Evolutionary conservation across 164 flowering plant species (phyloP), one percentile per base, ranked within the genome.

Genomic region (Cinnamomum chago): DNA sequence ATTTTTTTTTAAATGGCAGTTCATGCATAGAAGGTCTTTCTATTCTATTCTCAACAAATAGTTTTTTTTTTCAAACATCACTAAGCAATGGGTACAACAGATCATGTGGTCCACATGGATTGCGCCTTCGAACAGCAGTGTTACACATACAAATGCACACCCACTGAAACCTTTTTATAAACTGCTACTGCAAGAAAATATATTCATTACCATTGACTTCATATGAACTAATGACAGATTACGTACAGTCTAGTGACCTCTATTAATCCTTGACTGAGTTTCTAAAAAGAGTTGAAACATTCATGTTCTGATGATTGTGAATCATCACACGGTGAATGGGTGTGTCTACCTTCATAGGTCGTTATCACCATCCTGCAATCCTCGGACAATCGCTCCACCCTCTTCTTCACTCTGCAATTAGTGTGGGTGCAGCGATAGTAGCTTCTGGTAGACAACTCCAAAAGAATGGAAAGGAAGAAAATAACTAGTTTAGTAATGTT

Each of bases 361-460:
- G 97, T 92, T 72, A 92, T 92, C 23, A 92, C 97, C 92, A 89
- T 90, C 52, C 92, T 77, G 76, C 91, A 88, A 79, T 92, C 97
- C 62, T 92, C 92, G 4, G 97, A 90, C 40, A 89, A 73, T 70
- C 97, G 67, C 70, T 92, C 97, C 0, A 92, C 94, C 65, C 92
- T 86, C 79, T 92, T 92, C 87, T 90, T 90, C 83, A 92, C 97
- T 70, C 91, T 75, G 30, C 97, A 92, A 52, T 85, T 89, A 33
- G 50, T 87, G 58, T 90, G 87, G 0, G 97, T 91, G 66, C 97
- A 91, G 0, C 92, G 76, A 70, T 90, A 90, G 75, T 92, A 92
- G 73, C 97, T 92, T 77, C 96, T 91, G 93, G 58, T 67, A 20
- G n/a, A 67, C 47, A 30, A 33, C 69, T 17, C 69, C 69, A 28